phyloP scores from a whole-genome alignment of 768 basidiomycete genomes.

The Mycena rosella region DNA sequence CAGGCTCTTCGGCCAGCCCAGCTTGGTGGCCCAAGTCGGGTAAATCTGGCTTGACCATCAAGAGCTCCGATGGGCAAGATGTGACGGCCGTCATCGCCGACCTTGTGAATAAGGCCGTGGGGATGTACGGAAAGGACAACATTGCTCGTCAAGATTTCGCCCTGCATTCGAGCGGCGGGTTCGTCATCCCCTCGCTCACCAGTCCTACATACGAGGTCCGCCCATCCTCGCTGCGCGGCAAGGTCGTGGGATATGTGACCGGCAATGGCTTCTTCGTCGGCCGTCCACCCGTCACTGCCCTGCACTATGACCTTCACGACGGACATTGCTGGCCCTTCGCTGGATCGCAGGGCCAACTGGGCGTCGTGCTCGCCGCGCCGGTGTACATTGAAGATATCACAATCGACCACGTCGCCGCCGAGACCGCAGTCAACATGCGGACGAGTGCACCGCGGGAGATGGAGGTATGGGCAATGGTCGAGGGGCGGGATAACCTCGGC shows the following conservation, averaged over 20 bases:
- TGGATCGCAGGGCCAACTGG: slow-evolving; percentile 84
- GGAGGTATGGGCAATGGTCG: slow-evolving; percentile 93
- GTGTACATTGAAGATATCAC: slow-evolving; percentile 81
- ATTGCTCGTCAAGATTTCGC: slow-evolving; percentile 90
- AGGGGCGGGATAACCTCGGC: slow-evolving; percentile 77
- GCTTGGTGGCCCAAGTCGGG: slow-evolving; percentile 81
- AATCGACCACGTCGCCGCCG: slow-evolving; percentile 89
- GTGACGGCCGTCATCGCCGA: slow-evolving; percentile 75
- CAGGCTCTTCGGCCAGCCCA: slow-evolving; percentile 51
- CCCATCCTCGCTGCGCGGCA: slow-evolving; percentile 61
- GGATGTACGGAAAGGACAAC: slow-evolving; percentile 78
- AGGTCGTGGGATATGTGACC: slow-evolving; percentile 68
- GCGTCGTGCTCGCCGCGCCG: slow-evolving; percentile 82
- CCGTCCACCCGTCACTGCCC: slow-evolving; percentile 85
- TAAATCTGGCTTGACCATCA: slow-evolving; percentile 70
- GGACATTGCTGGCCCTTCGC: slow-evolving; percentile 96
- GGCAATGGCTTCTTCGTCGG: slow-evolving; percentile 75
- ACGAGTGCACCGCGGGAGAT: slow-evolving; percentile 83
- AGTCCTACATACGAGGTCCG: slow-evolving; percentile 80
- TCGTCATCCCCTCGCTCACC: slow-evolving; percentile 86
- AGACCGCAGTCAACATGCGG: slow-evolving; percentile 84
- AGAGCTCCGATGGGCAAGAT: slow-evolving; percentile 80
- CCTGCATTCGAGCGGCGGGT: slow-evolving; percentile 83
- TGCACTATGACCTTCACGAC: slow-evolving; percentile 87
- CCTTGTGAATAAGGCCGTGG: slow-evolving; percentile 83